Evolutionary conservation across 1,284 basidiomycete genomes (phyloP).

Genomic region (Cutaneotrichosporon cyanovorans): DNA sequence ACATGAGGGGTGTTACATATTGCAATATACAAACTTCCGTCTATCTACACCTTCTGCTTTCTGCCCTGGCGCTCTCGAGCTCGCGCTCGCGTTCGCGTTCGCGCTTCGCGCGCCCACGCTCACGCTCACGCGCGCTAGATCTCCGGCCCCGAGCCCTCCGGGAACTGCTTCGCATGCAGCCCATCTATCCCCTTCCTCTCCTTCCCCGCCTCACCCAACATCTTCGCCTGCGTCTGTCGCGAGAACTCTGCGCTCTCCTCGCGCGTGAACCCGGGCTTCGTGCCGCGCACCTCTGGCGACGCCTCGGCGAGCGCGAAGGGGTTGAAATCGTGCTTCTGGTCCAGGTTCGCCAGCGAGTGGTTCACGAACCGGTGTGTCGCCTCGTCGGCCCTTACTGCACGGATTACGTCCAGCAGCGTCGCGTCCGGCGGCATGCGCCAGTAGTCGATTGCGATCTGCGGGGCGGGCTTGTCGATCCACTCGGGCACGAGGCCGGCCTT

Average conservation of each 20-base stretch:
- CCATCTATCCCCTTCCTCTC: neutral
- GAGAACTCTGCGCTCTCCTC: slow-evolving; percentile 57
- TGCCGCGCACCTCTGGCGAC: slow-evolving; percentile 70
- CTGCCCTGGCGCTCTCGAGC: too few relatives aligned
- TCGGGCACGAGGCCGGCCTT: slow-evolving; percentile 78
- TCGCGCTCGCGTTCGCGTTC: too few relatives aligned
- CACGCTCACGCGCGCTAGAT: too few relatives aligned
- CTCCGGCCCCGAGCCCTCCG: too few relatives aligned
- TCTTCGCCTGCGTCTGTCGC: slow-evolving; percentile 39
- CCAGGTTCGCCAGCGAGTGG: slow-evolving; percentile 80
- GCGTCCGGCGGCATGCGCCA: slow-evolving; percentile 73
- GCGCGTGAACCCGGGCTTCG: slow-evolving; percentile 64
- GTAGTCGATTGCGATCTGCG: slow-evolving; percentile 82
- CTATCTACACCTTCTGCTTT: too few relatives aligned
- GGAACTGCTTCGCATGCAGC: neutral
- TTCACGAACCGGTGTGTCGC: slow-evolving; percentile 87
- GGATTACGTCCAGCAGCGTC: slow-evolving; percentile 76
- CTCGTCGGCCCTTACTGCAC: slow-evolving; percentile 87
- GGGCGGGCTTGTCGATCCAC: slow-evolving; percentile 68
- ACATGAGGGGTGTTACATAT: too few relatives aligned
- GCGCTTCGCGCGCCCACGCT: too few relatives aligned
- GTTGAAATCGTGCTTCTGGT: slow-evolving; percentile 69
- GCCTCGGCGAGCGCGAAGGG: slow-evolving; percentile 88
- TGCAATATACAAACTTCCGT: too few relatives aligned
- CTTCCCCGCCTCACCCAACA: slow-evolving; percentile 7